Evolutionary conservation across 176 grass and related monocot genomes (phyloP).

Genomic region (Juncus effusus): DNA sequence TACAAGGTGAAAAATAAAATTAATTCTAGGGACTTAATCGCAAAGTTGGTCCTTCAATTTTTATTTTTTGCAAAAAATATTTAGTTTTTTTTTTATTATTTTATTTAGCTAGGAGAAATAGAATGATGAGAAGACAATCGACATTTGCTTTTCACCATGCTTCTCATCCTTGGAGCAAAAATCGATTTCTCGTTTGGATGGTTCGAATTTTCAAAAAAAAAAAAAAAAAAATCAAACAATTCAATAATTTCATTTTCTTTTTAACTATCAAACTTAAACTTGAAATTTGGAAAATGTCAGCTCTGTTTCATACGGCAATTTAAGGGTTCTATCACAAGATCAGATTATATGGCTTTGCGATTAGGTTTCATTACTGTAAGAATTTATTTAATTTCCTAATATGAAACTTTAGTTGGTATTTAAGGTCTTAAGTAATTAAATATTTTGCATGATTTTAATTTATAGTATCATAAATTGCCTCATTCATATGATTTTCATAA

Average conservation of each 20-base stretch:
- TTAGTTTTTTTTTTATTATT: slow-evolving; percentile 6
- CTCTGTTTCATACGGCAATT: slow-evolving; percentile 86
- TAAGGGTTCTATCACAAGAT: slow-evolving; percentile 81
- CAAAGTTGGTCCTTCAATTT: not conserved
- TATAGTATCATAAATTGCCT: slow-evolving; percentile 76
- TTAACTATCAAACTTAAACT: slow-evolving; percentile 15
- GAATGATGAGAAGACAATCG: slow-evolving; percentile 76
- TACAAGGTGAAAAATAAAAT: slow-evolving; percentile 55
- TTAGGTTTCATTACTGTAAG: slow-evolving; percentile 90
- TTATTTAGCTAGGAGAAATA: slow-evolving; percentile 65
- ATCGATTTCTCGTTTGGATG: slow-evolving; percentile 96
- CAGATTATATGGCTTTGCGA: slow-evolving; percentile 85
- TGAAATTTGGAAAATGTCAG: slow-evolving; percentile 35
- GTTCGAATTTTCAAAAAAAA: slow-evolving; percentile 30
- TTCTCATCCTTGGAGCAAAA: slow-evolving; percentile 99
- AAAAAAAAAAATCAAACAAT: not conserved
- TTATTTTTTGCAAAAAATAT: slow-evolving; percentile 2
- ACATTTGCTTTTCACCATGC: slow-evolving; percentile 87
- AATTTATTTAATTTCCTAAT: slow-evolving; percentile 14
- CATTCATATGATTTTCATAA: slow-evolving; percentile 96
- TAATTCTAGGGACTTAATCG: slow-evolving; percentile 5
- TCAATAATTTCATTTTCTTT: not conserved
- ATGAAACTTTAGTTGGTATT: not conserved
- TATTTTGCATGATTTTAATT: slow-evolving; percentile 39
- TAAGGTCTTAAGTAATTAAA: slow-evolving; percentile 12